These are phyloP conservation scores for Leccinum sublutescens DNA, from an alignment of 768 basidiomycete genomes.

Conservation along the genomic window DNA sequence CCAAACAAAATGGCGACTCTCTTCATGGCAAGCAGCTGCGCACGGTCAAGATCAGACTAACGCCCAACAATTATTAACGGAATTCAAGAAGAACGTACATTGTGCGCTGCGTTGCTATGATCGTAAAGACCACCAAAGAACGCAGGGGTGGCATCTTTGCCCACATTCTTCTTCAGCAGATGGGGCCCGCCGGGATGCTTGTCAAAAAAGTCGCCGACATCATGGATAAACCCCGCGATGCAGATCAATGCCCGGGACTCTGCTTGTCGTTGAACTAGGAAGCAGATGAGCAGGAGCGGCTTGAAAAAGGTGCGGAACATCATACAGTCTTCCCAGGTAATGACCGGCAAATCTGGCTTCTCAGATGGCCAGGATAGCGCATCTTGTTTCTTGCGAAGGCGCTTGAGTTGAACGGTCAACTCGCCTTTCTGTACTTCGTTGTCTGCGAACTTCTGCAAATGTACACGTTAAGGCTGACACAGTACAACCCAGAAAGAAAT, in stretches of 20 bases:
- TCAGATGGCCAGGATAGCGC: constrained; percentile 75
- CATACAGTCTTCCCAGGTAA: constrained; percentile 81
- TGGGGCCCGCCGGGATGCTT: constrained; percentile 88
- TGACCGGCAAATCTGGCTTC: constrained; percentile 70
- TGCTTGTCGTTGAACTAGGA: constrained; percentile 70
- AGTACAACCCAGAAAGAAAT: not conserved
- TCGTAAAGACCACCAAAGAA: constrained; percentile 91
- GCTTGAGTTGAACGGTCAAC: constrained; percentile 88
- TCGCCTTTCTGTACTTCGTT: constrained; percentile 79
- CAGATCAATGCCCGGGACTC: constrained; percentile 78
- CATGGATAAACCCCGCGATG: constrained; percentile 88
- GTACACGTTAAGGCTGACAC: not conserved
- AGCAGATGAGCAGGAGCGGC: constrained; percentile 8
- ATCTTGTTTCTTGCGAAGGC: constrained; percentile 72
- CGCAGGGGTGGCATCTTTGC: constrained; percentile 85
- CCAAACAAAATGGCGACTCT: constrained; percentile 10
- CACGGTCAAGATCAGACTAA: not conserved
- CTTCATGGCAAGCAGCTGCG: constrained; percentile 11
- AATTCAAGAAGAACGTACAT: constrained; percentile 40
- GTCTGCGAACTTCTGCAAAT: constrained; percentile 44
- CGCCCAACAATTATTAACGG: no score
- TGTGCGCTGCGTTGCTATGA: constrained; percentile 81
- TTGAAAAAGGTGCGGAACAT: no score
- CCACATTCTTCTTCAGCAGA: constrained; percentile 78
- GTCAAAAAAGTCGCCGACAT: constrained; percentile 73